phyloP scores from a whole-genome alignment of 2,329 filamentous ascomycete genomes.

The Botrytis pseudocinerea region DNA sequence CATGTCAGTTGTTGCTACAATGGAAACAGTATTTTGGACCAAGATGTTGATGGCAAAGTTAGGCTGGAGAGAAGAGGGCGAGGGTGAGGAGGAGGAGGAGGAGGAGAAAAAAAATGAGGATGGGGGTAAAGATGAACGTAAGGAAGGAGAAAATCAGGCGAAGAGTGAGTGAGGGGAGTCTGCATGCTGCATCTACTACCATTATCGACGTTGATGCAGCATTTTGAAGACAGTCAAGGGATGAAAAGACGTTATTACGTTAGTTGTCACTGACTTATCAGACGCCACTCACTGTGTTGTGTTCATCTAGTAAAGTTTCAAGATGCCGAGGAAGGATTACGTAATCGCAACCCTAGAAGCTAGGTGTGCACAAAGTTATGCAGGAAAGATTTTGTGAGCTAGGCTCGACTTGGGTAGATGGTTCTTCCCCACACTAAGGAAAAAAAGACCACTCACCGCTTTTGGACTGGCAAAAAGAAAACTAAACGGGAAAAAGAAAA shows the following conservation, averaged over 20 bases:
- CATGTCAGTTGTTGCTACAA: conserved; percentile 22
- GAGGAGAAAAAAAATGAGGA: not conserved
- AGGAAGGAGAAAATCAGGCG: not conserved
- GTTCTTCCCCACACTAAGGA: not conserved
- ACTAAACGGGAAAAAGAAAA: not conserved
- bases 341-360: not conserved
- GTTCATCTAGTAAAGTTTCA: not conserved
- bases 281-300: not conserved
- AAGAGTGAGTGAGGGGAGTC: not conserved
- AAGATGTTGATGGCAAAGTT: conserved; percentile 13
- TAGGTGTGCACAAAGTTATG: not conserved
- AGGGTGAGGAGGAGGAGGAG: not conserved
- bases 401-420: not conserved
- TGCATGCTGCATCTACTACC: not conserved
- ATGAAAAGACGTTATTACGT: not conserved
- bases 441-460: not conserved
- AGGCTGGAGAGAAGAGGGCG: conserved; percentile 10
- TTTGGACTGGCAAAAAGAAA: not conserved
- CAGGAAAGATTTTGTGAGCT: not conserved
- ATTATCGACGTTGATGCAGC: not conserved
- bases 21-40: conserved; percentile 22
- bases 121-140: not conserved
- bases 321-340: not conserved
- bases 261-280: not conserved
- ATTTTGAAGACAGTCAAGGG: not conserved